Evolutionary conservation across 305 asterid species (phyloP), one percentile per base, ranked within the genome.

Genomic region (Solanum hybrid): DNA sequence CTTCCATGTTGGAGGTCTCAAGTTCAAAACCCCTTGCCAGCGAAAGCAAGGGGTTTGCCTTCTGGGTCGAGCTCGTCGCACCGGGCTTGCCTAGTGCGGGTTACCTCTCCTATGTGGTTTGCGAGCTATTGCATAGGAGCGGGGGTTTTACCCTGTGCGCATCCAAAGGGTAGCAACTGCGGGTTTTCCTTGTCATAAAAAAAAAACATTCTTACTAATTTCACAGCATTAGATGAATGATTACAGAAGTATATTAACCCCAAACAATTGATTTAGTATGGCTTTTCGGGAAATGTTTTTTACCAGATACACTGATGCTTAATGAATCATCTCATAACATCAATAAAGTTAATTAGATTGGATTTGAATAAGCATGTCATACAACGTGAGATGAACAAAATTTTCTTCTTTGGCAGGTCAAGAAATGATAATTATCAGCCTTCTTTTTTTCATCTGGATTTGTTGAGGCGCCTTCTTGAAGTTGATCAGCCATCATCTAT

Each of bases 391-490:
- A 78, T 14, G 69, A 34, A 28, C 87, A 57, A 35, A 22, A 14
- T 34, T 57, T 69, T 78, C 86, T 51, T 46, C 39, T 46, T 79
- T 79, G 78, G 78, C 90, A 89, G 87, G 90, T 61, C 37, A 79
- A 89, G 80, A 78, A 89, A 28, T 89, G 67, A 89, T 33, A 69
- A 28, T 42, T 7, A 88, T 81, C 24, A 81, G 36, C 86, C 35
- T 12, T 61, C 4, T 22, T 79, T 31, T 36, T 7, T 14, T 3
- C 86, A 81, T 40, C 69, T 81, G 35, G 20, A 40, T 81, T 26
- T 79, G 86, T 79, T 36, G 61, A 79, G 8, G 0, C 61, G 14
- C 61, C 86, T 78, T 35, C 84, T 79, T 79, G 61, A 36, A 79
- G 61, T 79, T 81, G 69, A 39, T 39, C 86, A 24, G 36, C 69